A percentile compares a stretch with the other conserved stretches of the same genome.
Evolutionary conservation across 2,329 filamentous ascomycete genomes (phyloP).

Genomic region (Pyricularia pennisetigena): DNA sequence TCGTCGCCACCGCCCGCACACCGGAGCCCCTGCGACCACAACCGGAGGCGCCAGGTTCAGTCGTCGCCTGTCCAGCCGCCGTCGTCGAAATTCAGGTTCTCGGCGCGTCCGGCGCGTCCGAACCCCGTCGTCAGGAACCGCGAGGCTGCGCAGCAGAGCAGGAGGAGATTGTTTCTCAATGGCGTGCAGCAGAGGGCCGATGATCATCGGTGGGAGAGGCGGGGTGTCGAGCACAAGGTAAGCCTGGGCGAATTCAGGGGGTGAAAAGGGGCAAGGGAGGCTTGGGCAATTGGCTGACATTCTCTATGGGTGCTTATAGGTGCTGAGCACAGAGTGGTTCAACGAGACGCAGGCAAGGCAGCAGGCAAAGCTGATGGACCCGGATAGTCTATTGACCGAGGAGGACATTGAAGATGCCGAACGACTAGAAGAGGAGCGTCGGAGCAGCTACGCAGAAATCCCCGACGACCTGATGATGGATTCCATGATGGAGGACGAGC

Average conservation of each 20-base stretch:
- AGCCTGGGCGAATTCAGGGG: background rate
- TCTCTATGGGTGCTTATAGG: constrained; percentile 15
- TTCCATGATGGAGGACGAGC: constrained; percentile 37
- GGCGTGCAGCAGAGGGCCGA: constrained; percentile 52
- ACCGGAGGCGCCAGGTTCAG: constrained; percentile 16
- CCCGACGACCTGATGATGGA: constrained; percentile 44
- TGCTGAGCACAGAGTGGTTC: constrained; percentile 31
- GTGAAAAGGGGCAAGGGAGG: background rate
- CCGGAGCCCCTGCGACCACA: constrained; percentile 23
- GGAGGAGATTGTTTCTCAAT: constrained; percentile 60
- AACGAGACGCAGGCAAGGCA: constrained; percentile 25
- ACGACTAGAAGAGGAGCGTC: constrained; percentile 21
- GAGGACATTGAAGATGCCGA: constrained; percentile 41
- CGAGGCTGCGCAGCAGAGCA: constrained; percentile 52
- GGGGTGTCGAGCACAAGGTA: constrained; percentile 54
- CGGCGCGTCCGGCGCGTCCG: constrained; percentile 44
- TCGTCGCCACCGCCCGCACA: constrained; percentile 31
- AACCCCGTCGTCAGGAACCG: constrained; percentile 53
- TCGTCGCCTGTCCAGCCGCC: constrained; percentile 23
- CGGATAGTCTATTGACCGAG: constrained; percentile 32
- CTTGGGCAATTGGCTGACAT: background rate
- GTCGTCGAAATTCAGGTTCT: constrained; percentile 32
- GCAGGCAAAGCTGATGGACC: constrained; percentile 27
- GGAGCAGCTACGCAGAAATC: constrained; percentile 12
- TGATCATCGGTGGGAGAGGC: constrained; percentile 47